These are phyloP conservation scores for Agastache rugosa DNA, from an alignment of 257 asterid genomes.

Conservation along the genomic window DNA sequence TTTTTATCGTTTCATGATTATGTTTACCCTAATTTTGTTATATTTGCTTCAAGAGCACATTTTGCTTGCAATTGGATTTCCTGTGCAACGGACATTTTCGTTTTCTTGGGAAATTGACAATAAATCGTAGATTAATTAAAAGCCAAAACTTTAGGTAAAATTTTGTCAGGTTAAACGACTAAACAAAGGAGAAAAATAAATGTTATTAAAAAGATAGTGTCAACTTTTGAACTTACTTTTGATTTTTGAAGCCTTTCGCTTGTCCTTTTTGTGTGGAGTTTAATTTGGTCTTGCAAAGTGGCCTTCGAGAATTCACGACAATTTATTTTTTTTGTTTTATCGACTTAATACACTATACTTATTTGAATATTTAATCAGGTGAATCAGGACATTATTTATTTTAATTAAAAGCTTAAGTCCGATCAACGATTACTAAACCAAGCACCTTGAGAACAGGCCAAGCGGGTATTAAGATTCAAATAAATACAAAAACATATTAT, in stretches of 20 bases:
- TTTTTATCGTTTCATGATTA: too few species aligned
- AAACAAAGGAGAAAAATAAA: neutral
- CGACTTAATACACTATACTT: neutral
- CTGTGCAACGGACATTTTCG: neutral
- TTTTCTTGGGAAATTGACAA: neutral
- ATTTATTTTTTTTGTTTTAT: neutral
- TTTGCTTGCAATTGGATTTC: neutral
- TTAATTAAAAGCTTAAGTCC: neutral
- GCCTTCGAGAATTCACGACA: slow-evolving; percentile 12
- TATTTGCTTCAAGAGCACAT: neutral
- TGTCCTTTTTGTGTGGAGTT: slow-evolving; percentile 11
- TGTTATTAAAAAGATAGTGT: neutral
- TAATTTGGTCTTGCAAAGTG: slow-evolving; percentile 2
- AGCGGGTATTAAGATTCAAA: too few species aligned
- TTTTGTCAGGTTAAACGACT: neutral
- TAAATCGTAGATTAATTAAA: slow-evolving; percentile 4
- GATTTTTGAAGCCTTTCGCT: slow-evolving; percentile 23
- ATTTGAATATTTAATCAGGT: neutral
- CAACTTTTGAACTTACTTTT: slow-evolving; percentile 11
- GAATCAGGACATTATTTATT: neutral
- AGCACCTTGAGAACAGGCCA: too few species aligned
- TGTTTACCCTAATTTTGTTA: neutral
- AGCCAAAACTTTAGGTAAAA: slow-evolving; percentile 25
- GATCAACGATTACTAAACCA: neutral
- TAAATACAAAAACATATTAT: too few species aligned